phyloP scores from a whole-genome alignment of 208 protist genomes.

The Naegleria lovaniensis region DNA sequence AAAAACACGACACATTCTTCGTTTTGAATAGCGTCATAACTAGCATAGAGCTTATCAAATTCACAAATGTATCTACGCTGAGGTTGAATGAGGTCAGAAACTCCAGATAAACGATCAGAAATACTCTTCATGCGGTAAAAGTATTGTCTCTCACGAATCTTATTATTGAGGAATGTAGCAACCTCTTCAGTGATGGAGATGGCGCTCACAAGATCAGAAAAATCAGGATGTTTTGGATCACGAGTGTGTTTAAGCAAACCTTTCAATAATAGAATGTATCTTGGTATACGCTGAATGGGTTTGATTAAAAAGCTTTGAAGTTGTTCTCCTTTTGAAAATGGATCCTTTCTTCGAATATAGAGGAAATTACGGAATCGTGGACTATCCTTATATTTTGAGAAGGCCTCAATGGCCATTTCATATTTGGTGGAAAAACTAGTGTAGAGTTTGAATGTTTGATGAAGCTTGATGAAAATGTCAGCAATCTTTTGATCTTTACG shows the following conservation, averaged over 20 bases:
- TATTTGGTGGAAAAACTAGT: not conserved
- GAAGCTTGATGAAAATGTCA: constrained; percentile 2
- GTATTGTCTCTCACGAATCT: not conserved
- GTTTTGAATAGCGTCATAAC: too few relatives aligned
- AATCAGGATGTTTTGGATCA: not conserved
- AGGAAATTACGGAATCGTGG: not conserved
- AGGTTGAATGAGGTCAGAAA: not conserved
- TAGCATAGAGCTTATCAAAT: not conserved
- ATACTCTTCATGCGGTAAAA: not conserved
- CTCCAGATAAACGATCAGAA: not conserved
- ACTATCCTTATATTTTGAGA: not conserved
- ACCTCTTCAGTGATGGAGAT: not conserved
- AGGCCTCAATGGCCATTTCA: constrained; percentile 13
- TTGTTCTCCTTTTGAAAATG: not conserved
- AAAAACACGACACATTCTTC: constrained; percentile 14
- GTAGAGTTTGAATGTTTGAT: not conserved
- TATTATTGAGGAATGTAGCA: not conserved
- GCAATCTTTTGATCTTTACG: not conserved
- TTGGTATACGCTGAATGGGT: constrained; percentile 15
- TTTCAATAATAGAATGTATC: constrained; percentile 14
- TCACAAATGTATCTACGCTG: not conserved
- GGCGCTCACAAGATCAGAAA: not conserved
- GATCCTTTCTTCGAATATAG: constrained; percentile 12
- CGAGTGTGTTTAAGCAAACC: not conserved
- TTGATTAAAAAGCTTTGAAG: not conserved